Evolutionary conservation across 2,329 filamentous ascomycete genomes (phyloP), one percentile per base, ranked within the genome.

Genomic region (Fusarium dimerum): DNA sequence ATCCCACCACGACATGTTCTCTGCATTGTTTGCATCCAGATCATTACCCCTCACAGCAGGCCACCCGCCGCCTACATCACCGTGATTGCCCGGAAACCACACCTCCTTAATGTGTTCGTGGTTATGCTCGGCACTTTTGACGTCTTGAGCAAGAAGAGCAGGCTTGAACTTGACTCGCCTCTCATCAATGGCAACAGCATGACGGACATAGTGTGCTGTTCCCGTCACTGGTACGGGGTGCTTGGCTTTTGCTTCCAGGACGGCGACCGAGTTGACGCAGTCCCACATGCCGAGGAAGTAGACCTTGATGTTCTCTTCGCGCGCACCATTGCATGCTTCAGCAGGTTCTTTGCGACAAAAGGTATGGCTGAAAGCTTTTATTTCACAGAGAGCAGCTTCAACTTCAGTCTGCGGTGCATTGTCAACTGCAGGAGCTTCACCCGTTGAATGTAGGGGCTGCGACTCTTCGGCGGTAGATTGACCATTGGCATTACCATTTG

Each of bases 281-380:
- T 83, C 79, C 69, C 78, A 82, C 40, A 82, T 71, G 1, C 80
- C 80, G n/a, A 82, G 75, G 64, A 82, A 82, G 62, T 78, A 77
- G 7, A 81, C 73, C 42, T 75, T 76, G 45, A 80, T 76, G 42
- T 76, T 73, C 16, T 66, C 63, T 40, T 67, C 61, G 13, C 32
- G 32, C 13, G 10, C 13, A 15, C 32, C 32, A 15, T 9, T 36
- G 32, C 32, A 36, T 12, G 32, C 10, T 6, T 58, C 40, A 6
- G 39, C 52, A 10, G 45, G 8, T 0, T 44, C 59, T 38, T 71
- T 69, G 18, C 75, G 73, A 57, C 76, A 79, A 52, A 81, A 80
- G 0, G 77, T 80, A 18, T 71, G 70, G 45, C 74, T 75, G 50
- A 81, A 80, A 2, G 76, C 75, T 1, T 66, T 65, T 52, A 78